These are phyloP conservation scores for Echium plantagineum DNA, from an alignment of 257 asterid species.

Conservation along the genomic window DNA sequence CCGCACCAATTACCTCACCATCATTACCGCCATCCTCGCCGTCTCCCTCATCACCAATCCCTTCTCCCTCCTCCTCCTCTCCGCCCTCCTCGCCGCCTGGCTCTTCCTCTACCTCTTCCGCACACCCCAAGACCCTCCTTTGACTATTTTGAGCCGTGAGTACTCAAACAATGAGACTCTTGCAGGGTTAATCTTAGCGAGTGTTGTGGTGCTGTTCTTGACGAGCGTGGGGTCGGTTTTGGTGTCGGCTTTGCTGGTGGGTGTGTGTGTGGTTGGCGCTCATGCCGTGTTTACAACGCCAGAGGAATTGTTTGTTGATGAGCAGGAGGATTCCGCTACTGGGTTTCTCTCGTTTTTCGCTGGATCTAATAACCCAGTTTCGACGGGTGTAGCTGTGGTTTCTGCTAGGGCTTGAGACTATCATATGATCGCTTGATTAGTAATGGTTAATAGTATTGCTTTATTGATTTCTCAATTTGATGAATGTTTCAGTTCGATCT, in stretches of 20 bases:
- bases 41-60: conserved; percentile 55
- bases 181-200: conserved; percentile 27
- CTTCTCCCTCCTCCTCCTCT: conserved; percentile 57
- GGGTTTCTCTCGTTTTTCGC: conserved; percentile 67
- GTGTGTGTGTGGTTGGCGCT: conserved; percentile 42
- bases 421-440: too few species aligned
- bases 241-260: conserved; percentile 72
- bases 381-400: conserved; percentile 1
- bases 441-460: too few species aligned
- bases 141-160: conserved; percentile 60
- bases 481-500: too few species aligned
- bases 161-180: conserved; percentile 77
- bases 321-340: conserved; percentile 59
- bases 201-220: conserved; percentile 50
- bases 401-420: conserved; percentile 1
- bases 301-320: conserved; percentile 82
- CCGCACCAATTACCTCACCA: conserved; percentile 53
- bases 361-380: background rate
- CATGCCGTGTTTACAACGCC: conserved; percentile 89
- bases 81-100: conserved; percentile 75
- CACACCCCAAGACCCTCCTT: conserved; percentile 68
- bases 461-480: too few species aligned
- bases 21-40: conserved; percentile 45
- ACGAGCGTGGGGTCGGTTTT: conserved; percentile 91
- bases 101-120: conserved; percentile 79